Base-by-base conservation (phyloP, 2,329 filamentous ascomycete genomes). In the Kalaharituber pfeilii region DNA sequence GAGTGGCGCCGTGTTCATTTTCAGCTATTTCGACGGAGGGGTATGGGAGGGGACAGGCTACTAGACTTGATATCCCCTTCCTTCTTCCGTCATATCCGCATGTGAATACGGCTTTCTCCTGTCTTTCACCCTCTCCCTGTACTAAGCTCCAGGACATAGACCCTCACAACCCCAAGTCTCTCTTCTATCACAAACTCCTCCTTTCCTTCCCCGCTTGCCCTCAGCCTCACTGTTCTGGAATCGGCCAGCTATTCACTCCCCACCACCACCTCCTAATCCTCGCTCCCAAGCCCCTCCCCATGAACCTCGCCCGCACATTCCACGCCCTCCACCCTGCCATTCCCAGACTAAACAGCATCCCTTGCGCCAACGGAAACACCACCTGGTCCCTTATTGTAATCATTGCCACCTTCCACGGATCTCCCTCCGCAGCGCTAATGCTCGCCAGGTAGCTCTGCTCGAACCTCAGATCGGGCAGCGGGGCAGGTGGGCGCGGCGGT, bases 401-500 rank as follows among this genome's bases (percentile, higher is more conserved):
- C 72, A 82, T 84, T 6, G 78, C 75, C 28, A 98, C 78, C 67
- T 79, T 79, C 72, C 83, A 81, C 80, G 81, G 88, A 24, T 79
- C 80, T 61, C 58, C 58, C 28, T 91, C 78, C 30, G 87, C 86
- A 54, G 79, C 75, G 60, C 82, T 78, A 62, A 98, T 84, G 70
- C 87, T 94, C 63, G 84, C 82, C 53, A 98, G 76, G 69, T 98
- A 98, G 74, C 88, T 95, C 75, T 98, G 91, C 71, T 98, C 91
- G 70, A 96, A 96, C 44, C 91, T 79, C 61, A 98, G 73, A 70
- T 98, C 91, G 3, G 80, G 80, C 49, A 83, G 67, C 2, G 79
- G 79, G 88, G 87, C 65, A 95, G 76, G 22, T 47, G 42, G 7
- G 79, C 77, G 27, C 76, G 77, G 53, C 81, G 71, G 39, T 70